Conservation (phyloP, 140 eudicot genomes). For the Stevia rebaudiana region DNA sequence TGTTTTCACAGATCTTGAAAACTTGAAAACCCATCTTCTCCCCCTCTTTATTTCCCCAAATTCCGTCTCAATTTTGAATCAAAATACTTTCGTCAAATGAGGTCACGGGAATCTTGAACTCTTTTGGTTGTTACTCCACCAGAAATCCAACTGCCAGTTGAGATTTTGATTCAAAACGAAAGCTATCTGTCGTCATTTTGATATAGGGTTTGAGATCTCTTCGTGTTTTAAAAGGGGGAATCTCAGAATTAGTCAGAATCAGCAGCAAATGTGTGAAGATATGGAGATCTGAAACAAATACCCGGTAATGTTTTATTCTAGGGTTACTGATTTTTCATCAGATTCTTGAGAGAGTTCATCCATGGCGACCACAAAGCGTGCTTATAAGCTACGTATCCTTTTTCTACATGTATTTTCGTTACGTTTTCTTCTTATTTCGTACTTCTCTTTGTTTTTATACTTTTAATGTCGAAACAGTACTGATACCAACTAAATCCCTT, state of each 20-base stretch:
- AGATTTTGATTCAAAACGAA: not conserved
- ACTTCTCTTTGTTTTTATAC: not conserved
- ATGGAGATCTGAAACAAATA: constrained; percentile 16
- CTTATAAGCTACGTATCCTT: constrained; percentile 99
- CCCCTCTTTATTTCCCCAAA: constrained; percentile 10
- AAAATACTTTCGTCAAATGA: not conserved
- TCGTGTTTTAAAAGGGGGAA: constrained; percentile 5
- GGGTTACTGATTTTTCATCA: constrained; percentile 31
- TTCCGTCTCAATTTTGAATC: constrained; percentile 8
- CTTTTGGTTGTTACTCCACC: not conserved
- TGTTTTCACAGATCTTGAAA: constrained; percentile 30
- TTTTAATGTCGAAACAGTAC: not conserved
- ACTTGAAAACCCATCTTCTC: constrained; percentile 25
- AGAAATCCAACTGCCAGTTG: not conserved
- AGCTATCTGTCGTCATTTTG: constrained; percentile 8
- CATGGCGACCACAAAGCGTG: constrained; percentile 82
- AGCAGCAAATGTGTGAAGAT: constrained; percentile 14
- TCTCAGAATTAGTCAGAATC: constrained; percentile 12
- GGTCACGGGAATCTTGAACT: constrained; percentile 7
- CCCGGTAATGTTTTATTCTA: constrained; percentile 20
- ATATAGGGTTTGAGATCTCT: constrained; percentile 35
- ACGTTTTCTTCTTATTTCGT: not conserved
- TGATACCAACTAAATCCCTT: not conserved
- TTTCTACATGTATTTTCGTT: not conserved
- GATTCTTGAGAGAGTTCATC: constrained; percentile 1